Base-by-base conservation (phyloP, 2,329 filamentous ascomycete genomes). In the Exophiala aquamarina region DNA sequence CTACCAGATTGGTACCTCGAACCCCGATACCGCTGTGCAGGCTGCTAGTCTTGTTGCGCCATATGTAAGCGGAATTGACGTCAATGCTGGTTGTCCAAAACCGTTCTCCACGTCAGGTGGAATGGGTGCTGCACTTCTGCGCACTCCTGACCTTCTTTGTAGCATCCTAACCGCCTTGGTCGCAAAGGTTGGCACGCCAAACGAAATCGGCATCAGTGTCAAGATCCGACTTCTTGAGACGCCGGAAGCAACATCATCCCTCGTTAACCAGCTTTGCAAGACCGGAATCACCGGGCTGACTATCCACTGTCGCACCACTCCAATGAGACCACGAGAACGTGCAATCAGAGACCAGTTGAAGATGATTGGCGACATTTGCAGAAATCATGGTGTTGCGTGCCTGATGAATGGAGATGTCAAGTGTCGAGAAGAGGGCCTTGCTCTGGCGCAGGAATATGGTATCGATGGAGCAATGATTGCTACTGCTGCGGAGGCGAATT, bases 11-110 rank as follows among this genome's bases (percentile, higher is more conserved):
- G 93, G 93, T 49, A 95, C 92, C 1, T 82, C 90, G 8, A 84
- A 87, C 49, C 89, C 93, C 0, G 83, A 86, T 10, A 78, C 84
- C 21, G 93, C 93, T 1, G 91, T 97, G 0, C 73, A 87, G 65
- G 91, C 92, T 1, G 90, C 92, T 2, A 83, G 83, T 43, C 71
- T 96, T 13, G 86, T 98, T 15, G 93, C 91, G 0, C 79, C 73
- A 10, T 89, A 97, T 68, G 93, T 98, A 3, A 84, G 85, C 1
- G 93, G 93, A 50, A 96, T 98, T 59, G 93, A 97, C 66, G 86
- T 98, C 53, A 98, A 98, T 66, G 90, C 93, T 0, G 93, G 93
- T n/a, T 98, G 93, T 64, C 93, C 93, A 1, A 98, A 98, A 69
- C 88, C 92, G 0, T 98, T 98, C 69, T 95, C 88, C 62, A 95